These are phyloP conservation scores for Durotheca rogersii DNA, from an alignment of 495 filamentous ascomycete species.

Conservation along the genomic window DNA sequence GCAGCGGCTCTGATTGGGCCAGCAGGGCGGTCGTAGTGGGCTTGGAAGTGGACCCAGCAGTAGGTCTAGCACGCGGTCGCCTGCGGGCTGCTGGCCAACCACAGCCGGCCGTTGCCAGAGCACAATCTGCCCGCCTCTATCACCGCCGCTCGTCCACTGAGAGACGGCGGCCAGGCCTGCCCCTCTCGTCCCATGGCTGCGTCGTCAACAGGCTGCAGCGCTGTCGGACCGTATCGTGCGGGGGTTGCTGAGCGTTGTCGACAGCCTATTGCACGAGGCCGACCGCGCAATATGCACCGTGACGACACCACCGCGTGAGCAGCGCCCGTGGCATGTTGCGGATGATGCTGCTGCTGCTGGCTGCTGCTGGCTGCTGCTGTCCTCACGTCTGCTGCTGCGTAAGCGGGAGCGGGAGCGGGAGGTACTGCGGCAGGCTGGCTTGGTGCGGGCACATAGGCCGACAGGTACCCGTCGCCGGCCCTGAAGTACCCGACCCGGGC, in stretches of 20 bases:
- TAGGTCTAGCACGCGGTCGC: background rate
- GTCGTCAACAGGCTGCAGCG: slow-evolving; percentile 26
- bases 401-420: too few relatives aligned
- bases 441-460: too few relatives aligned
- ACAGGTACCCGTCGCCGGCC: too few relatives aligned
- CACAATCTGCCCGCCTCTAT: background rate
- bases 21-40: background rate
- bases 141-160: slow-evolving; percentile 14
- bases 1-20: background rate
- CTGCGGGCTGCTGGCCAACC: background rate
- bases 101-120: background rate
- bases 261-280: slow-evolving; percentile 29
- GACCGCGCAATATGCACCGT: slow-evolving; percentile 14
- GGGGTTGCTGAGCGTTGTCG: slow-evolving; percentile 23
- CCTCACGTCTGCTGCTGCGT: too few relatives aligned
- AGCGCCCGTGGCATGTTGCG: too few relatives aligned
- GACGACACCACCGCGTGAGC: slow-evolving; percentile 15
- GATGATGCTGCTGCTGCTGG: too few relatives aligned
- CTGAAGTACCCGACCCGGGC: too few relatives aligned
- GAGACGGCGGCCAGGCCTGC: slow-evolving; percentile 18
- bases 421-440: too few relatives aligned
- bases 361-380: slow-evolving; percentile 18
- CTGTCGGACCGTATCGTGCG: slow-evolving; percentile 31
- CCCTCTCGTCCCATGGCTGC: too few relatives aligned
- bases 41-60: background rate